These are phyloP conservation scores for Rhododendron kiyosumense DNA, from an alignment of 148 eudicot species.

Conservation along the genomic window DNA sequence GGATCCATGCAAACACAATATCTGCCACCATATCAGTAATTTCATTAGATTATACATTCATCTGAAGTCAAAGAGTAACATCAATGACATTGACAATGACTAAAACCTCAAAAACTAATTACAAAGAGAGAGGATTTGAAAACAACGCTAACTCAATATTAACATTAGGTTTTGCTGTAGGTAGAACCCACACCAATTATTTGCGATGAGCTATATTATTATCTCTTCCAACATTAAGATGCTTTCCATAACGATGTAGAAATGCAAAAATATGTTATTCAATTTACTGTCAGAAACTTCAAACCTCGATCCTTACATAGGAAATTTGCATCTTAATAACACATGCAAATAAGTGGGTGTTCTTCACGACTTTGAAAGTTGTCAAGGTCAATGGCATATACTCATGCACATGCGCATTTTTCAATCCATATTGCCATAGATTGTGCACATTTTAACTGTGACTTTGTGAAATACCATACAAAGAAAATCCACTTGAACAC, in stretches of 20 bases:
- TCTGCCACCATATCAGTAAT: constrained; percentile 46
- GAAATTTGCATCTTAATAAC: neutral
- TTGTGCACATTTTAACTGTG: neutral
- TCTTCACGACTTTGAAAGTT: neutral
- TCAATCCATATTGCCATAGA: too few species aligned
- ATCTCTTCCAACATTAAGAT: neutral
- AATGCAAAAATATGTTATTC: neutral
- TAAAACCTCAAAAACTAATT: too few species aligned
- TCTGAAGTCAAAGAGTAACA: neutral
- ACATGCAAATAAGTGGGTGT: neutral
- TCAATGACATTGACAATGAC: neutral
- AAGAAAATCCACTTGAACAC: neutral
- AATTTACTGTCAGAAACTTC: neutral
- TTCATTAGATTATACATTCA: constrained; percentile 10
- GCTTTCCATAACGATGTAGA: neutral
- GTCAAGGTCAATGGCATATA: too few species aligned
- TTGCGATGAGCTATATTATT: neutral
- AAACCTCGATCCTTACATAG: neutral
- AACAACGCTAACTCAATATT: neutral
- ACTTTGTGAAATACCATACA: neutral
- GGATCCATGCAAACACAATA: constrained; percentile 95
- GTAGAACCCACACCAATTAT: neutral
- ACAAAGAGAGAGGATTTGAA: neutral
- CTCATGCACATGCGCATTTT: too few species aligned
- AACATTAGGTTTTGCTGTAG: neutral